Evolutionary conservation across 1,139 yeast species (phyloP), one percentile per base, ranked within the genome.

Genomic region (Protomyces lactucae-debilis): DNA sequence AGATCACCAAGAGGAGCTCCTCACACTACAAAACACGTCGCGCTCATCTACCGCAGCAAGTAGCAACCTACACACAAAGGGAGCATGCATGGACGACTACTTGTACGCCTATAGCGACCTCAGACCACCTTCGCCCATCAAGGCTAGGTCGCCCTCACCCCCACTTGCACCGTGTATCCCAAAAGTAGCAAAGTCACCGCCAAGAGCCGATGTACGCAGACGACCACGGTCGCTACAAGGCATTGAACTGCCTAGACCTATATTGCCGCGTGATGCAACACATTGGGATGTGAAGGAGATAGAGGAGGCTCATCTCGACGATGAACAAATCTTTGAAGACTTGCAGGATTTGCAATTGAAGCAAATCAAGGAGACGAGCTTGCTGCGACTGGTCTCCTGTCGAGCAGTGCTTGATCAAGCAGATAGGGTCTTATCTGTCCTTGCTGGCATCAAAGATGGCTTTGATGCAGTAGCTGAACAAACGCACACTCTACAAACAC

Each of bases 401-500:
- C 61, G 65, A 16, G 64, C 68, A 1, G 77, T 85, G 57, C 73
- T 82, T 0, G 68, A 67, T 0, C 82, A 82, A 56, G 77, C 85
- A 0, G 75, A 76, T 18, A 67, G 70, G 0, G 78, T 86, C 4
- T 73, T 83, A 25, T 69, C 69, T 1, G 76, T 78, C 32, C 75
- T 86, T 52, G 77, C 79, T 39, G 72, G 75, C 0, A 75, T 87
- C 64, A 77, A 83, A 8, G 64, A 70, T 1, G 83, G 82, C 55
- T 85, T 86, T 71, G 80, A 80, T 65, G 77, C 80, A 23, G 88
- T 88, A 4, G 77, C 83, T 4, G 74, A 75, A 39, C 88, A 86
- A 67, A 86, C 95, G 0, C 74, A 76, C 39, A 87, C 84, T 36
- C 87, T 88, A 72, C 90, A 87, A 70, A 73, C 76, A 1, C 80